These are phyloP conservation scores for Leishmania turanica DNA, from an alignment of 208 protist genomes.

Conservation along the genomic window DNA sequence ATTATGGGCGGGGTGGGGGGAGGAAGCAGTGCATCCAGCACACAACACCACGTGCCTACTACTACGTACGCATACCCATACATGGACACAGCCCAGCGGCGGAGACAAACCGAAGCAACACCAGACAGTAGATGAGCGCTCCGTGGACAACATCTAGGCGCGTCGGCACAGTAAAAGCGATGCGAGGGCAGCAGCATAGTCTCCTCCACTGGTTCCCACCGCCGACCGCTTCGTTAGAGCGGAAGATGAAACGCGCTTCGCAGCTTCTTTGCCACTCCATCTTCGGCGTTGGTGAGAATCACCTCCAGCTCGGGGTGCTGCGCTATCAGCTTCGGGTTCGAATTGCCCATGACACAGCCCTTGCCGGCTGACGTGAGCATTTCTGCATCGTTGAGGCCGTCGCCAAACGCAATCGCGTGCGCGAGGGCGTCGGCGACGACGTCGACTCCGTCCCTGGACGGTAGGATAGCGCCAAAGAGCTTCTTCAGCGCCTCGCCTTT, in stretches of 20 bases:
- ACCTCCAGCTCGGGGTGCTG: constrained; percentile 46
- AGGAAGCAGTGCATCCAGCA: not conserved
- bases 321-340: constrained; percentile 38
- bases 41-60: not conserved
- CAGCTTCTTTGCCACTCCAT: constrained; percentile 56
- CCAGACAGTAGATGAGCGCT: not conserved
- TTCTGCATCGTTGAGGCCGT: constrained; percentile 59
- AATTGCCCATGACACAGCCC: constrained; percentile 62
- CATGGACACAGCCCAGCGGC: not conserved
- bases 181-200: not conserved
- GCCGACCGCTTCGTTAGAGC: not conserved
- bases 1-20: not conserved
- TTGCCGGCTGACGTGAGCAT: constrained; percentile 50
- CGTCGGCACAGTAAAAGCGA: not conserved
- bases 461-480: constrained; percentile 27
- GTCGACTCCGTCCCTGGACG: constrained; percentile 10
- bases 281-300: constrained; percentile 40
- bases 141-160: not conserved
- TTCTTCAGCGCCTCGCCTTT: constrained; percentile 35
- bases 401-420: constrained; percentile 59
- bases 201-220: not conserved
- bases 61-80: not conserved
- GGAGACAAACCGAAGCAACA: not conserved
- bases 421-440: constrained; percentile 22
- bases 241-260: constrained; percentile 37